Percentiles rank a stretch among this genome's conserved stretches.
These are phyloP conservation scores for Powellomyces hirtus DNA, from an alignment of 192 early-diverging fungal species.

Conservation along the genomic window DNA sequence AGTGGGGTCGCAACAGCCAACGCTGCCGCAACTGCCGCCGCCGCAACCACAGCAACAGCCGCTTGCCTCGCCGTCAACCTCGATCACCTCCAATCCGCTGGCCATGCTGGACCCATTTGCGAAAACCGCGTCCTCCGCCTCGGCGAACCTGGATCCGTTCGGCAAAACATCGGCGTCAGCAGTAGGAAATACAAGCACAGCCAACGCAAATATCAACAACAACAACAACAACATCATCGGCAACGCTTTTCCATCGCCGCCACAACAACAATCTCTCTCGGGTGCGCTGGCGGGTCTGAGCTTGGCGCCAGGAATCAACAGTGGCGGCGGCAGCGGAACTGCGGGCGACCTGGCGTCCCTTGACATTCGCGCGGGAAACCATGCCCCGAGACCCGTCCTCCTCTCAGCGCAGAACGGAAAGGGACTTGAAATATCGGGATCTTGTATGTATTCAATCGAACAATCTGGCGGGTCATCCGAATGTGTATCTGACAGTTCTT, in stretches of 20 bases:
- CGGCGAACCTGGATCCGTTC: not conserved
- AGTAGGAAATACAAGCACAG: not conserved
- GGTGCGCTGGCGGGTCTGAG: not conserved
- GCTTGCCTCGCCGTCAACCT: no score
- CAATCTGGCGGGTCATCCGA: not conserved
- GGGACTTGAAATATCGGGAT: slow-evolving; percentile 39
- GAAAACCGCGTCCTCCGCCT: slow-evolving; percentile 24
- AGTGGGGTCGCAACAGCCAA: not conserved
- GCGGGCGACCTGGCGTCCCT: slow-evolving; percentile 20
- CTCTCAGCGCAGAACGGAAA: slow-evolving; percentile 29
- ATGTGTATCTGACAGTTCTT: not conserved
- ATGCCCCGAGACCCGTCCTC: slow-evolving; percentile 21
- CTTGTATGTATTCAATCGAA: slow-evolving; percentile 22
- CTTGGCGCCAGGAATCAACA: not conserved
- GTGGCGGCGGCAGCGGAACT: not conserved
- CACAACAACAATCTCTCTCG: not conserved
- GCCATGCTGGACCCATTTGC: slow-evolving; percentile 39
- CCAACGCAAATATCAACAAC: no score
- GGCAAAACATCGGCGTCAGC: not conserved
- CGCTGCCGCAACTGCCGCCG: not conserved
- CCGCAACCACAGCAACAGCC: not conserved
- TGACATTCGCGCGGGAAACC: not conserved
- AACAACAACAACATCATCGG: no score
- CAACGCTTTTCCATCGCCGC: not conserved
- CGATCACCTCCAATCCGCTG: slow-evolving; percentile 14